These are phyloP conservation scores for Candida michaelii DNA, from an alignment of 805 yeast species.

Conservation along the genomic window DNA sequence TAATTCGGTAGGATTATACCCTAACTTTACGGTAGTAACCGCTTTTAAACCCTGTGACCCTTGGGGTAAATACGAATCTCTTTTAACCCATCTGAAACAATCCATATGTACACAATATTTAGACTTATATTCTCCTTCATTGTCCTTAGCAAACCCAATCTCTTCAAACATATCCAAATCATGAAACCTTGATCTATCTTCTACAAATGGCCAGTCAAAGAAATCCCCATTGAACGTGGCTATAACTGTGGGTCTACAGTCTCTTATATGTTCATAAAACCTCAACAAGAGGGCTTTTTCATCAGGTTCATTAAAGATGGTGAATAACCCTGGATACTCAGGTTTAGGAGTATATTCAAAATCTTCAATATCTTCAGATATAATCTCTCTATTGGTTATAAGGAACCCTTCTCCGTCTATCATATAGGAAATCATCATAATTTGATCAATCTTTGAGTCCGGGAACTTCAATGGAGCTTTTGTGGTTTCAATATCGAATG, in stretches of 20 bases:
- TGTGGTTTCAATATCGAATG: conserved; percentile 97
- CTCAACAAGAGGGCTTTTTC: conserved; percentile 72
- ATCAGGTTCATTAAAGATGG: conserved; percentile 85
- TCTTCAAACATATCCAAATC: conserved; percentile 87
- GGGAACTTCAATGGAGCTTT: conserved; percentile 96
- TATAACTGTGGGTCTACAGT: conserved; percentile 90
- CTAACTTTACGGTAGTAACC: conserved; percentile 91
- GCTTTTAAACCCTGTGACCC: conserved; percentile 99
- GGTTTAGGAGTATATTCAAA: conserved; percentile 97
- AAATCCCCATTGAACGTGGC: conserved; percentile 98
- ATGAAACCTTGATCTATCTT: conserved; percentile 78
- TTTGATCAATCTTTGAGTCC: conserved; percentile 82
- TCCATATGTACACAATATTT: conserved; percentile 95
- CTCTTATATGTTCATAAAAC: conserved; percentile 89
- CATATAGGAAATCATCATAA: conserved; percentile 99
- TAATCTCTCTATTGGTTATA: conserved; percentile 92
- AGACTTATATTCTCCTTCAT: conserved; percentile 90
- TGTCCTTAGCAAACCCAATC: conserved; percentile 88
- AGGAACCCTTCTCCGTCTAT: conserved; percentile 95
- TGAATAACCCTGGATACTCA: conserved; percentile 87
- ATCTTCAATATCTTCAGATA: conserved; percentile 92
- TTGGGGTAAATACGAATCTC: conserved; percentile 96
- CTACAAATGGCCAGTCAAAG: conserved; percentile 99
- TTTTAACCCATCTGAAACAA: conserved; percentile 94
- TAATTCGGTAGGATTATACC: conserved; percentile 93